Evolutionary conservation across 176 grass and related monocot genomes (phyloP).

Genomic region (Aechmea fasciata): DNA sequence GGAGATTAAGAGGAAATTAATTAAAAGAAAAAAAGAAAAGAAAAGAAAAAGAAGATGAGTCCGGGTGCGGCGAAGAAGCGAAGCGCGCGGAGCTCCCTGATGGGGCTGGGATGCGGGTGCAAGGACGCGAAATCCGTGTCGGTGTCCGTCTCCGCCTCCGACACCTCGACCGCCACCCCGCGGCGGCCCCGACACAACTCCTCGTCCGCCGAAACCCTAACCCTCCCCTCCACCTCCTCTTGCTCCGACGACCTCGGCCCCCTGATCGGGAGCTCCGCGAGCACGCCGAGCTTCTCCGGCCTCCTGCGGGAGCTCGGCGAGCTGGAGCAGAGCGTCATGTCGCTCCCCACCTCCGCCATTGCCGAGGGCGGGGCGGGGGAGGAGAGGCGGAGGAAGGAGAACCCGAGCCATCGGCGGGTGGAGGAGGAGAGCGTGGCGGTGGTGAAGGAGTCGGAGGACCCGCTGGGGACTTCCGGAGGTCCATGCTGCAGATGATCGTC

Average conservation of each 20-base stretch:
- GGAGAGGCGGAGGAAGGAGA: not conserved
- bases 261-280: constrained; percentile 15
- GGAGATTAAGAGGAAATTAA: not conserved
- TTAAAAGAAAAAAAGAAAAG: not conserved
- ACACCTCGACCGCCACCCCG: constrained; percentile 1
- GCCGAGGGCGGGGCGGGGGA: not conserved
- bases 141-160: not conserved
- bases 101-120: constrained; percentile 4
- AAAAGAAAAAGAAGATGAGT: not conserved
- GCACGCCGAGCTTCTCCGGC: constrained; percentile 48
- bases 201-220: constrained; percentile 8
- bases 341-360: too few relatives aligned
- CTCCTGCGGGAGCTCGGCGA: constrained; percentile 62
- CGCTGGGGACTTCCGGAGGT: constrained; percentile 76
- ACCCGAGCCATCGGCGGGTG: constrained; percentile 28
- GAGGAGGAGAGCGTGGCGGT: constrained; percentile 68
- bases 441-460: constrained; percentile 69
- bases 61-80: not conserved
- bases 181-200: not conserved
- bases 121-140: constrained; percentile 5
- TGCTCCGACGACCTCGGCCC: not conserved
- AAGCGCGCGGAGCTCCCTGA: not conserved
- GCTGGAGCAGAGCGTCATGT: constrained; percentile 40
- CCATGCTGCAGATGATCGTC: constrained; percentile 89
- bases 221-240: constrained; percentile 23